Conservation (phyloP, 306 rosid species). For the Pueraria montana region DNA sequence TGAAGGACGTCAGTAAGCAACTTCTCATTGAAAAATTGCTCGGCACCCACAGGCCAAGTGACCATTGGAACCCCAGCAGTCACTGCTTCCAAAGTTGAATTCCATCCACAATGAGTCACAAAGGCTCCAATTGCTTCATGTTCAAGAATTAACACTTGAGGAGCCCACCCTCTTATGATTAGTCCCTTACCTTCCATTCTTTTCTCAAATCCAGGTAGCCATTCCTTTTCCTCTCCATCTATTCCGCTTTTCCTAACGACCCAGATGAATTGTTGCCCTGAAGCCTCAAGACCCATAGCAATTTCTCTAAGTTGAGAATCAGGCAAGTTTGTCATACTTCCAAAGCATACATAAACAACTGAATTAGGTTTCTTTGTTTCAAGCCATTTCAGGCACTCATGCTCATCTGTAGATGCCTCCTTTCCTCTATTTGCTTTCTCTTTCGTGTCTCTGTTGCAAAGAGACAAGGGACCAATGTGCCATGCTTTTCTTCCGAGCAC, state of each 20-base stretch:
- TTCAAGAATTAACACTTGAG: conserved; percentile 53
- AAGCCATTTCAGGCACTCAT: conserved; percentile 55
- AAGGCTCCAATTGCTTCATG: conserved; percentile 55
- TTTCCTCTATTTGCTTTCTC: conserved; percentile 33
- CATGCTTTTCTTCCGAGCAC: conserved; percentile 59
- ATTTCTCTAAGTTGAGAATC: conserved; percentile 65
- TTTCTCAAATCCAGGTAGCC: conserved; percentile 58
- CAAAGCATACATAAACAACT: conserved; percentile 66
- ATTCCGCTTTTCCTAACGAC: conserved; percentile 48
- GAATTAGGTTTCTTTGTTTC: conserved; percentile 49
- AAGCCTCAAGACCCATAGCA: conserved; percentile 69
- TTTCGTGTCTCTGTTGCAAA: neutral
- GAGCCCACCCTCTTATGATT: conserved; percentile 64
- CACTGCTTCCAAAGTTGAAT: conserved; percentile 59
- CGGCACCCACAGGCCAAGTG: conserved; percentile 52
- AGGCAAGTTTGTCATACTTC: conserved; percentile 41
- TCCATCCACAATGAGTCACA: conserved; percentile 67
- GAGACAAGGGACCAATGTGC: conserved; percentile 73
- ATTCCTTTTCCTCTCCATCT: conserved; percentile 7
- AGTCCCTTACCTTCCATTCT: conserved; percentile 56
- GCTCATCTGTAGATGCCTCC: neutral
- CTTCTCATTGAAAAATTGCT: conserved; percentile 66
- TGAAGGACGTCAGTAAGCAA: conserved; percentile 37
- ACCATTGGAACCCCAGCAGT: conserved; percentile 57
- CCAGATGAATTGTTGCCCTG: conserved; percentile 58